Base-by-base conservation (phyloP, 1,284 basidiomycete species). In the Rhizoctonia solani region DNA sequence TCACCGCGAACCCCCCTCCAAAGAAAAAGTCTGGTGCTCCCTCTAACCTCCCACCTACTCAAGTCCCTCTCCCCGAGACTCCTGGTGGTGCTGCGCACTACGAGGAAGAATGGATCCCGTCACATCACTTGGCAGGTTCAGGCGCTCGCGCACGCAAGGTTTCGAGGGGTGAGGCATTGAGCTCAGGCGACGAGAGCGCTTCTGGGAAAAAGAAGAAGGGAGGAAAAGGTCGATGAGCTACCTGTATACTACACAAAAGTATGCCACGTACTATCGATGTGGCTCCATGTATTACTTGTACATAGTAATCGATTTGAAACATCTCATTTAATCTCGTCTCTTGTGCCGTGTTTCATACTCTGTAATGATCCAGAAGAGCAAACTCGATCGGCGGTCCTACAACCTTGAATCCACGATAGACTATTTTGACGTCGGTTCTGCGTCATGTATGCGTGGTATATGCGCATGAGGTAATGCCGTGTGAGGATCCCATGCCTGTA, bases 31-130 rank as follows among this genome's bases (percentile, higher is more conserved):
- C 82, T 74, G 53, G 34, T 11, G 61, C 52, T 2, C 69, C 69
- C 13, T n/a, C n/a, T n/a, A 50, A 34, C 37, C 23, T 23, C n/a
- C 21, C 37, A 9, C 50, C 55, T 16, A 67, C 66, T 19, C 61
- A 70, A 19, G 56, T 71, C 25, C 67, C 55, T 27, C 54, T 54
- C 13, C 58, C 59, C 29, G 68, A 54, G 9, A 59, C 65, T 23
- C 56, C 67, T 27, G 87, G 87, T 37, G 84, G 87, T 21, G 83
- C 87, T 3, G 85, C 86, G 68, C 87, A 86, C 56, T 94, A 94
- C 73, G 86, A 93, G 74, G 92, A 95, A 75, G 92, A 95, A 74
- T 95, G 93, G 93, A 95, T 95, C 73, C 93, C 93, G 16, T 88
- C 87, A 72, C 88, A 92, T 73, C 92, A 94, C 73, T 79, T 93